phyloP scores from a whole-genome alignment of 495 filamentous ascomycete genomes.

The Sabuloglossum arenarium region DNA sequence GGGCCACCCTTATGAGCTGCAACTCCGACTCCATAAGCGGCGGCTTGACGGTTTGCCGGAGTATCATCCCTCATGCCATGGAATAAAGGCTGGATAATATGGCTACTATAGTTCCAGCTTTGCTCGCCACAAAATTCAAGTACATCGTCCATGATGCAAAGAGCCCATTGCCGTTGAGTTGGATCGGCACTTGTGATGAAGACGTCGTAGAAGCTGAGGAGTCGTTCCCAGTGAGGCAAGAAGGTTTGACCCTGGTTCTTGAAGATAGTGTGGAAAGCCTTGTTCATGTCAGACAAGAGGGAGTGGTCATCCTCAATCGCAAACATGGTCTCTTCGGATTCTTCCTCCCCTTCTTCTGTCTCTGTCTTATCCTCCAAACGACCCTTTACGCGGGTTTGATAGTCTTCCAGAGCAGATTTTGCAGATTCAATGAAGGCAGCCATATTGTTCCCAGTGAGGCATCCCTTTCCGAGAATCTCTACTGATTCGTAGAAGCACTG shows the following conservation, averaged over 20 bases:
- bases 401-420: slow-evolving; percentile 70
- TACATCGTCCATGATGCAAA: slow-evolving; percentile 97
- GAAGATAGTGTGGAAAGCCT: slow-evolving; percentile 97
- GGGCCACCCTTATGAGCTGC: slow-evolving; percentile 82
- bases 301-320: slow-evolving; percentile 97
- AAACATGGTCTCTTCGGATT: slow-evolving; percentile 57
- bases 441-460: slow-evolving; percentile 60
- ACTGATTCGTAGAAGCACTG: slow-evolving; percentile 99
- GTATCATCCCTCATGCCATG: slow-evolving; percentile 64
- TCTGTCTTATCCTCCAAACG: slow-evolving; percentile 58
- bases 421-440: slow-evolving; percentile 66
- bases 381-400: slow-evolving; percentile 59
- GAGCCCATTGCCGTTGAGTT: slow-evolving; percentile 91
- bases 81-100: slow-evolving; percentile 71
- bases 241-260: slow-evolving; percentile 78
- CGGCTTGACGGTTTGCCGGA: slow-evolving; percentile 88
- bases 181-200: slow-evolving; percentile 72
- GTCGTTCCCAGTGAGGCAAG: slow-evolving; percentile 67
- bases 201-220: slow-evolving; percentile 61
- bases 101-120: slow-evolving; percentile 58
- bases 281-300: slow-evolving; percentile 98
- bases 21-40: slow-evolving; percentile 88
- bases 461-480: slow-evolving; percentile 74
- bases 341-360: slow-evolving; percentile 68
- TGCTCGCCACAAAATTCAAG: slow-evolving; percentile 86